These are phyloP conservation scores for Limnomonas spitsbergensis DNA, from an alignment of 139 green algal genomes.

Conservation along the genomic window DNA sequence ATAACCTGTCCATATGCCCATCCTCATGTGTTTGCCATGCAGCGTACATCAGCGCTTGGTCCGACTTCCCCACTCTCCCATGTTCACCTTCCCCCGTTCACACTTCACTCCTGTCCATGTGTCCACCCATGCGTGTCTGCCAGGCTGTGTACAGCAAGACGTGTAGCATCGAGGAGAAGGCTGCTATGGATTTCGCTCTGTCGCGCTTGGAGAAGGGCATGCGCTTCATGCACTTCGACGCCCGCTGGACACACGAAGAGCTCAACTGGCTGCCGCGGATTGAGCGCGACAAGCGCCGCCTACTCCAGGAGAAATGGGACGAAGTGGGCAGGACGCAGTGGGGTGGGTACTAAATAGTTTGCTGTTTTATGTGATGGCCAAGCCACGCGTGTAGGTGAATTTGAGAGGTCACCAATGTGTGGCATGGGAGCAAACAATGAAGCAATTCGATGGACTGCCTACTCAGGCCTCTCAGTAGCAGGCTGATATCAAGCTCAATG, in stretches of 20 bases:
- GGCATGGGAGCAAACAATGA: too few relatives aligned
- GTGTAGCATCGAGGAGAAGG: slow-evolving; percentile 51
- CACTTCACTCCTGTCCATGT: background rate
- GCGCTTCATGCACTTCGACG: slow-evolving; percentile 49
- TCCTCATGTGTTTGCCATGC: too few relatives aligned
- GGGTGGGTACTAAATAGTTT: slow-evolving; percentile 38
- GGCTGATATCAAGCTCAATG: too few relatives aligned
- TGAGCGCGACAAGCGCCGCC: slow-evolving; percentile 59
- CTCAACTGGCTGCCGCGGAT: slow-evolving; percentile 39
- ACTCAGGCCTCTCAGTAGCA: too few relatives aligned
- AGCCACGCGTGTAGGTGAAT: too few relatives aligned
- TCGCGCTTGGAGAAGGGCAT: slow-evolving; percentile 37
- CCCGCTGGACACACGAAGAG: slow-evolving; percentile 33
- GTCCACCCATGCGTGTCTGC: background rate
- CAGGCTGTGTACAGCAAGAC: slow-evolving; percentile 44
- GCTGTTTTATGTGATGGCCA: too few relatives aligned
- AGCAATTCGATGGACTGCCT: too few relatives aligned
- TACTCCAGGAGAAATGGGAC: slow-evolving; percentile 49
- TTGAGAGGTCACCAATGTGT: too few relatives aligned
- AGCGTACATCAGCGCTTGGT: too few relatives aligned
- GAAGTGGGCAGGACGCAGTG: slow-evolving; percentile 49
- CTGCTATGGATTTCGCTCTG: slow-evolving; percentile 54
- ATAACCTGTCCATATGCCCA: too few relatives aligned
- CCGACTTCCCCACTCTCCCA: too few relatives aligned
- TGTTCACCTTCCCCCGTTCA: too few relatives aligned